A percentile compares a stretch with the other conserved stretches of the same genome.
These are phyloP conservation scores for Clonostachys solani DNA, from an alignment of 2,329 filamentous ascomycete species.

Conservation along the genomic window DNA sequence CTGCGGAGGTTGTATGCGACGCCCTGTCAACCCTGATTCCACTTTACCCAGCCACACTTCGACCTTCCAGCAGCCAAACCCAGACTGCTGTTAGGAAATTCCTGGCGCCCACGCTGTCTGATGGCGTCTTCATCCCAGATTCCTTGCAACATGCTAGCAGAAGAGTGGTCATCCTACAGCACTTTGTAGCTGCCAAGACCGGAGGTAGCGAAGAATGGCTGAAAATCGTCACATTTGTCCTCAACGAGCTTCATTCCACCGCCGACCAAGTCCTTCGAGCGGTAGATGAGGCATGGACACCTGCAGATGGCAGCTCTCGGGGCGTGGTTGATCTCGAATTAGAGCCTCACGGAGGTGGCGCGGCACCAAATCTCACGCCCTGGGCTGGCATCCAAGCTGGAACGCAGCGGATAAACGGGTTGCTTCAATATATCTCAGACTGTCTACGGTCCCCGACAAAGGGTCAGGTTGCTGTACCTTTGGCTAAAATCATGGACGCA, in stretches of 20 bases:
- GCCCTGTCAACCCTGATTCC: slow-evolving; percentile 70
- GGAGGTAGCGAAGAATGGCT: slow-evolving; percentile 75
- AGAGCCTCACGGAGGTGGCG: slow-evolving; percentile 41
- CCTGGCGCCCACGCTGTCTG: slow-evolving; percentile 60
- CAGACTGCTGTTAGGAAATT: slow-evolving; percentile 54
- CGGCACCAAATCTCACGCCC: slow-evolving; percentile 44
- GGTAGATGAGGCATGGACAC: slow-evolving; percentile 78
- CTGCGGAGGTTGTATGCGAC: slow-evolving; percentile 66
- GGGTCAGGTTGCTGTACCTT: slow-evolving; percentile 58
- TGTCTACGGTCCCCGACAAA: slow-evolving; percentile 63
- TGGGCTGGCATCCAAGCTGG: slow-evolving; percentile 79
- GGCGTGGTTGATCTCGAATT: slow-evolving; percentile 37
- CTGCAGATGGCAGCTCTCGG: slow-evolving; percentile 46
- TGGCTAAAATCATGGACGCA: slow-evolving; percentile 66
- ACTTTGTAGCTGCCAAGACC: slow-evolving; percentile 78
- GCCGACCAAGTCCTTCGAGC: slow-evolving; percentile 75
- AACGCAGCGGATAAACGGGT: slow-evolving; percentile 59
- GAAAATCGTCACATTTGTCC: slow-evolving; percentile 55
- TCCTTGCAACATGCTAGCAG: slow-evolving; percentile 55
- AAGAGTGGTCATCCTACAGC: slow-evolving; percentile 64
- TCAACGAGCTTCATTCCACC: slow-evolving; percentile 64
- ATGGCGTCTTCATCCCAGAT: slow-evolving; percentile 39
- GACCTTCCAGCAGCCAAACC: slow-evolving; percentile 69
- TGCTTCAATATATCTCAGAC: slow-evolving; percentile 61
- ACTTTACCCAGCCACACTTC: slow-evolving; percentile 79